Conservation (phyloP, 169 alveolate genomes). For the Plasmodium relictum region DNA sequence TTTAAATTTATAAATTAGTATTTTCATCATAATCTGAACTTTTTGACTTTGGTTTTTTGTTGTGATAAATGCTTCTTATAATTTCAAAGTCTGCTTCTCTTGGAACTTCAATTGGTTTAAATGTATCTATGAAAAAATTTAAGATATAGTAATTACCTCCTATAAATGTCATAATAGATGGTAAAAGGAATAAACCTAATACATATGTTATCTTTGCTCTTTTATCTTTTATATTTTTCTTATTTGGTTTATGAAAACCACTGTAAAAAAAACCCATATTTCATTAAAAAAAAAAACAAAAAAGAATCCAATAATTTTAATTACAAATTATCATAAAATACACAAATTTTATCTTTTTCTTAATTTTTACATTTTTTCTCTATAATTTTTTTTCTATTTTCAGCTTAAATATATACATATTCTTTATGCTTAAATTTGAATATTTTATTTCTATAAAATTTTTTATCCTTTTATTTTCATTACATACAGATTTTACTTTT, state of each 20-base stretch:
- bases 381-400: too few species aligned
- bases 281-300: not conserved
- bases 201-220: constrained; percentile 61
- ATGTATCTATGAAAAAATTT: constrained; percentile 61
- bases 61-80: constrained; percentile 46
- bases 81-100: constrained; percentile 44
- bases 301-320: not conserved
- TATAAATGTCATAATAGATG: constrained; percentile 48
- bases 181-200: constrained; percentile 47
- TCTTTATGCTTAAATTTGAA: too few species aligned
- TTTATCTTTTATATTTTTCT: constrained; percentile 33
- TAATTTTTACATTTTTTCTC: too few species aligned
- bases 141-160: constrained; percentile 60
- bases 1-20: constrained; percentile 38
- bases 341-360: too few species aligned
- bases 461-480: too few species aligned
- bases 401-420: too few species aligned
- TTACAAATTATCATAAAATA: not conserved
- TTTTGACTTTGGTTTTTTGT: constrained; percentile 62
- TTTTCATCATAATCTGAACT: constrained; percentile 74
- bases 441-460: too few species aligned
- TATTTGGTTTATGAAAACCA: constrained; percentile 57
- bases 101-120: constrained; percentile 70
- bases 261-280: constrained; percentile 70
- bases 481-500: too few species aligned